Evolutionary conservation across 2,329 filamentous ascomycete genomes (phyloP), one percentile per base, ranked within the genome.

Genomic region (Fusarium aywerte): DNA sequence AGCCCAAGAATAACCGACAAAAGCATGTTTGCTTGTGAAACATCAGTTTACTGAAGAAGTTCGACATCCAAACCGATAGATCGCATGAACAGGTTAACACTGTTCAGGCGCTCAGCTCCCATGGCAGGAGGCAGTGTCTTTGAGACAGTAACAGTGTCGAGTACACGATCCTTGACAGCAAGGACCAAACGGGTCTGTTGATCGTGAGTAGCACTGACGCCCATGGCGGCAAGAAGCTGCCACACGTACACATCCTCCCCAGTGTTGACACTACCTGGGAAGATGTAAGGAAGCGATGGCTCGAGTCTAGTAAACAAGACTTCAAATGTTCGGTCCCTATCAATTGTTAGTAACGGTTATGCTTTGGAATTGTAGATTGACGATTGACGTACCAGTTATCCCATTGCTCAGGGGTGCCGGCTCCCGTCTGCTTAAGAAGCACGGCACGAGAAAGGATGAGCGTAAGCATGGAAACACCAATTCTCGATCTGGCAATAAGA

Each of bases 31-130:
- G 55, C 59, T 50, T 49, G 65, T 62, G 29, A 44, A 65, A 56
- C 49, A 48, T 50, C 38, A 59, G 23, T 67, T 74, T 75, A 81
- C 73, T 80, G 78, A 63, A 89, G 79, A 50, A 90, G 80, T 72
- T 97, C 96, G 49, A 99, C 96, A 81, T 99, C 96, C 76, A 99
- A 85, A n/a, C 96, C 96, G 79, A 99, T 97, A 56, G 95, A 96
- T 75, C 93, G 91, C 94, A 99, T 97, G 79, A 99, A 99, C 56
- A 99, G 82, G 77, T 99, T 99, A 70, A 99, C 96, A 75, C 97
- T 97, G 59, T 91, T 90, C 58, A 97, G 83, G 61, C 95, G 90
- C 76, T 92, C 89, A 62, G 89, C 89, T 13, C 92, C 90, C 89
- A 98, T 92, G 58, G 96, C 91, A 16, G 90, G 85, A 18, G 96